Conservation (phyloP, 495 filamentous ascomycete genomes). For the Podospora anserina region DNA sequence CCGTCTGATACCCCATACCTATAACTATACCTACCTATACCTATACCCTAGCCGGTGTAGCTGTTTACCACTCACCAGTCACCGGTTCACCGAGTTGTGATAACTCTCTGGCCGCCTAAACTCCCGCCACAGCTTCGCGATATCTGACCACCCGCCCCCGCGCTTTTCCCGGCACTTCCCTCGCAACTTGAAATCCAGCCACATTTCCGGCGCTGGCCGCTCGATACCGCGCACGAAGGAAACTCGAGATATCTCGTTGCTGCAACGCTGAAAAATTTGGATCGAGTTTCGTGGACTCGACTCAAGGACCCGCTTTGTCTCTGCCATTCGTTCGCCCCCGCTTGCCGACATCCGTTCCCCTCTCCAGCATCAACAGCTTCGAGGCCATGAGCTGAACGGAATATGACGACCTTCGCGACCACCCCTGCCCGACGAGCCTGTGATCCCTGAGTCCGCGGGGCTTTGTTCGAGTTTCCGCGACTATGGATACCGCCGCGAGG, state of each 20-base stretch:
- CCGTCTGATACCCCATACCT: too few relatives aligned
- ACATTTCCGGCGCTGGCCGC: background rate
- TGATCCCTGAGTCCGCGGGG: slow-evolving; percentile 25
- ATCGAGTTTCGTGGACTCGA: background rate
- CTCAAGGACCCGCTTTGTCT: slow-evolving; percentile 16
- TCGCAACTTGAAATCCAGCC: background rate
- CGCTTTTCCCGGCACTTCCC: background rate
- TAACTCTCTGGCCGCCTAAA: background rate
- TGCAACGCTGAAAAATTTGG: slow-evolving; percentile 12
- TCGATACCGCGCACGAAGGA: background rate
- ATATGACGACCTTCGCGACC: slow-evolving; percentile 40
- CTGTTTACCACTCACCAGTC: background rate
- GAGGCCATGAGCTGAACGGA: slow-evolving; percentile 30
- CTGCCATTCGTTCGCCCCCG: slow-evolving; percentile 18
- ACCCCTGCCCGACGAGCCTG: slow-evolving; percentile 28
- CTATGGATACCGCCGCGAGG: slow-evolving; percentile 48
- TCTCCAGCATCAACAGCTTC: slow-evolving; percentile 5
- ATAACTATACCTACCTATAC: too few relatives aligned
- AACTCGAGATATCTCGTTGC: background rate
- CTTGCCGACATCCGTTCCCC: slow-evolving; percentile 22
- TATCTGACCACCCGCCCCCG: background rate
- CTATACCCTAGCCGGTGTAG: background rate
- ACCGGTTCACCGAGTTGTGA: background rate
- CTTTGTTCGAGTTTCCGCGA: slow-evolving; percentile 22
- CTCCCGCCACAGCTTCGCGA: background rate